Evolutionary conservation across 2,329 filamentous ascomycete genomes (phyloP), one percentile per base, ranked within the genome.

Genomic region (Phyllosticta citrichinensis): DNA sequence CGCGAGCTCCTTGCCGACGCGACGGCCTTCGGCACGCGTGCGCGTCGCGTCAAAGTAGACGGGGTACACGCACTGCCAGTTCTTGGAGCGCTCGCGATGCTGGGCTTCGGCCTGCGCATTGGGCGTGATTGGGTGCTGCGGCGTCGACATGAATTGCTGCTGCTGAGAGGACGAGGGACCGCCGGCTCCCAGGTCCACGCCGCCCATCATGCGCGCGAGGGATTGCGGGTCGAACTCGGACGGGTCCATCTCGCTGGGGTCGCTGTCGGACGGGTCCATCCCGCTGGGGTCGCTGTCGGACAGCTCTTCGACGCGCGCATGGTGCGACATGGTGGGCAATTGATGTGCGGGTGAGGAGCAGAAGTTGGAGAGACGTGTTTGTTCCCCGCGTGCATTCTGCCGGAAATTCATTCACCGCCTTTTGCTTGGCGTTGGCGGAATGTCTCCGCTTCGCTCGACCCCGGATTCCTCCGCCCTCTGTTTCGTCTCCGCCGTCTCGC

Each of bases 291-390:
- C 88, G 74, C 83, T 86, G 79, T 95, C 91, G 63, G 87, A 90
- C 64, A 97, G 87, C 76, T 97, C 94, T 82, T 99, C 94, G 74
- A 97, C 87, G 64, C 87, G 87, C 63, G 92, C 85, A 79, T 94
- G 75, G 64, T 73, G 87, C 53, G 90, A 89, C 91, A 95, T 94
- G 66, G 64, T 77, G 69, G 35, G 52, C 33, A 3, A 27, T 10
- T 52, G 22, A 8, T n/a, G 6, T 8, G n/a, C 40, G 3, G 14
- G 22, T 22, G 22, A 22, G 2, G 14, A 5, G 2, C 12, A 47
- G n/a, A 47, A n/a, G 40, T 47, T n/a, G n/a, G 14, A 47, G 40
- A n/a, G 14, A n/a, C 40, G 6, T 8, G 14, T 47, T 19, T 47
- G 17, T n/a, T 47, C 14, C 40, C 40, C n/a, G 40, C 17, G 40